Conservation (phyloP, 176 grass and related monocot species). For the Tillandsia fasciculata region DNA sequence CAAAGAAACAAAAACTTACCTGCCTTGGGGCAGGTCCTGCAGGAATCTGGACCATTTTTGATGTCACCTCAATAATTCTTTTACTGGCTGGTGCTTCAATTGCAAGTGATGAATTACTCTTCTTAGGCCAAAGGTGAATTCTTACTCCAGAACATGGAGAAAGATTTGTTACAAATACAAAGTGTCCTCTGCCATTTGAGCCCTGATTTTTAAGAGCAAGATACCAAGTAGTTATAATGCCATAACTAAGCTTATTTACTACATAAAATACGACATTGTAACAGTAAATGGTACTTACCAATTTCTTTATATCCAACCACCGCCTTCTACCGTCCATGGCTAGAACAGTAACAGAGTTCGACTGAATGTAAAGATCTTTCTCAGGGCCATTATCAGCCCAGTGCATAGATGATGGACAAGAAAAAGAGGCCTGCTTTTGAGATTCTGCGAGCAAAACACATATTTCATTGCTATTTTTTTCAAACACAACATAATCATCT, state of each 20-base stretch:
- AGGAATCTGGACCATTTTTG: constrained; percentile 85
- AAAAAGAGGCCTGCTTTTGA: constrained; percentile 37
- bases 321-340: constrained; percentile 96
- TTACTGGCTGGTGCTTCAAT: constrained; percentile 47
- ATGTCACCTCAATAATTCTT: constrained; percentile 79
- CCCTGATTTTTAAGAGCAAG: constrained; percentile 33
- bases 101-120: constrained; percentile 24
- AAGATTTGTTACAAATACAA: constrained; percentile 96
- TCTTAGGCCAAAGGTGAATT: constrained; percentile 92
- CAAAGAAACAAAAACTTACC: constrained; percentile 36
- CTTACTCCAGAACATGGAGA: constrained; percentile 91
- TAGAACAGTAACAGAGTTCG: constrained; percentile 70
- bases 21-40: constrained; percentile 79
- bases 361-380: constrained; percentile 86
- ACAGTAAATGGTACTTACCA: constrained; percentile 34
- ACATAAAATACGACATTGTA: too few relatives aligned
- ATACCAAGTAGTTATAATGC: constrained; percentile 11
- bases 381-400: constrained; percentile 82
- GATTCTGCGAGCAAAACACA: constrained; percentile 41
- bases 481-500: too few relatives aligned
- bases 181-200: constrained; percentile 59
- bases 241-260: background rate
- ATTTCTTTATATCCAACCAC: constrained; percentile 87
- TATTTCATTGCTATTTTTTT: too few relatives aligned
- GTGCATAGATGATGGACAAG: constrained; percentile 59